Base-by-base conservation (phyloP, 805 yeast genomes). In the Candida sonorensis region DNA sequence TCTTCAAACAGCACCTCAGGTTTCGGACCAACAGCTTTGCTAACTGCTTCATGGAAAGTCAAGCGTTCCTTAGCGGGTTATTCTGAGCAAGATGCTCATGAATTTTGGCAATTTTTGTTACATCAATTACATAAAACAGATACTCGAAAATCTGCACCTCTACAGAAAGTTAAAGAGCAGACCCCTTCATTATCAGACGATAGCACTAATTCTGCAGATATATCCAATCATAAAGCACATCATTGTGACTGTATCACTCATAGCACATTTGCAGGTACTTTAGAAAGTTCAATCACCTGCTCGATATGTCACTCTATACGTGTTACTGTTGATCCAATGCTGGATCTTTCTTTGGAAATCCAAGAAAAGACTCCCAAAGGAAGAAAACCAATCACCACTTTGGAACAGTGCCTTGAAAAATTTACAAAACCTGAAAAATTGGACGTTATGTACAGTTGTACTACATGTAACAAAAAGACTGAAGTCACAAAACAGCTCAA, bases 71-170 rank as follows among this genome's bases (percentile, higher is more conserved):
- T 92, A 37, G 95, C 97, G 0, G 99, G 99, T 2, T 88, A 88
- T 45, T 81, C 92, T 22, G 97, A 92, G 57, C 99, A 92, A 58
- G 99, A 92, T 55, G 97, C 98, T 0, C 99, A 92, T 59, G 99
- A 92, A 57, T 92, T 90, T 57, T 81, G 94, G 81, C 97, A 92
- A 53, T 88, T 90, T 53, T 51, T 90, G 18, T 66, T 90, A 23
- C 83, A 90, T 56, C 94, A 87, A 57, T 58, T 92, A 35, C 98
- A 92, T 56, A 59, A 57, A 34, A 62, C 58, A 37, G 64, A 65
- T 45, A 61, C 52, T 10, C 42, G 31, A 3, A 48, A 49, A 30
- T 38, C 42, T 20, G 42, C n/a, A n/a, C n/a, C n/a, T n/a, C n/a
- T n/a, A n/a, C n/a, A n/a, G n/a, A n/a, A n/a, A n/a, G n/a, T 44